A percentile compares a stretch with the other conserved stretches of the same genome.
Conservation (phyloP, 768 basidiomycete species). For the Nevesoporus exiguus region DNA sequence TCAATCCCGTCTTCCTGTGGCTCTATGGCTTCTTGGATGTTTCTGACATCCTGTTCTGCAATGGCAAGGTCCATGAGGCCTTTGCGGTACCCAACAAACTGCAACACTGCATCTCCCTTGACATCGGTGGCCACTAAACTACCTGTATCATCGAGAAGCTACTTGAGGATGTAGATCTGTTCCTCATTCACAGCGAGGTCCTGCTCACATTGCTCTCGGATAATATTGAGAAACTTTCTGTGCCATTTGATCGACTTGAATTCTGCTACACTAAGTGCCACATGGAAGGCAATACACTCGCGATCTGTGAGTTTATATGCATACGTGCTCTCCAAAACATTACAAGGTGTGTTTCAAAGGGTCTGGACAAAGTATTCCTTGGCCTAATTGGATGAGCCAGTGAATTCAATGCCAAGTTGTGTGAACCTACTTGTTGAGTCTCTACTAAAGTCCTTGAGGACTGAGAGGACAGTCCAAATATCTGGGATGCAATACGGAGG, state of each 20-base stretch:
- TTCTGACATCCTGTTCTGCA: not conserved
- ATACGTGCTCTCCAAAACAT: not conserved
- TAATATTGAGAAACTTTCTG: not conserved
- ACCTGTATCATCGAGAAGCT: not conserved
- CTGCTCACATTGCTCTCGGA: not conserved
- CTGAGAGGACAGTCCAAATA: not conserved
- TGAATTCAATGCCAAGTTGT: not conserved
- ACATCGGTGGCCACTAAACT: not conserved
- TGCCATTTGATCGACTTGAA: not conserved
- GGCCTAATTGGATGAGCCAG: not conserved
- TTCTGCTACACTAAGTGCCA: not conserved
- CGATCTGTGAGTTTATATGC: not conserved
- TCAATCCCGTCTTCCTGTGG: no score
- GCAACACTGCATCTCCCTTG: not conserved
- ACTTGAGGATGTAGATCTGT: not conserved
- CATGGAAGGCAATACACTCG: not conserved
- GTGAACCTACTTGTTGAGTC: not conserved
- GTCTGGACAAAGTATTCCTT: not conserved
- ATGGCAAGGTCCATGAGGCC: not conserved
- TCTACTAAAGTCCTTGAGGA: not conserved
- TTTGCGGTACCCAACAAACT: not conserved
- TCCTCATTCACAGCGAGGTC: not conserved
- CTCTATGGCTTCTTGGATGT: not conserved
- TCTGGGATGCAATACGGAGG: not conserved
- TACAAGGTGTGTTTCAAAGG: not conserved